These are phyloP conservation scores for Fusarium devonianum DNA, from an alignment of 2,329 filamentous ascomycete species.

Conservation along the genomic window DNA sequence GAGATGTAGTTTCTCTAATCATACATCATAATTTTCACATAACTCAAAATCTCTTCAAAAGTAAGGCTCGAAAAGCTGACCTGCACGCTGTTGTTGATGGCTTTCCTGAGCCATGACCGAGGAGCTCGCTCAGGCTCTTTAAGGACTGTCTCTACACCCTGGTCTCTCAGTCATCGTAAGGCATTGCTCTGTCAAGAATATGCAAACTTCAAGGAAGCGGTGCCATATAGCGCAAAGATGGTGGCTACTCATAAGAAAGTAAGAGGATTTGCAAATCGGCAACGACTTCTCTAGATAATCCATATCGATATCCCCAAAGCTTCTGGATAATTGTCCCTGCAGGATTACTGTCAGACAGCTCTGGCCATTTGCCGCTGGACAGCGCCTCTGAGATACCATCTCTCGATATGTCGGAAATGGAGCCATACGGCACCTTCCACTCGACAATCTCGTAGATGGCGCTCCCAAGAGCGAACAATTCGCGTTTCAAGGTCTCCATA, in stretches of 20 bases:
- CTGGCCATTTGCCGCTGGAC: neutral
- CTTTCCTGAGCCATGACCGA: no score
- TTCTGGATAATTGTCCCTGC: neutral
- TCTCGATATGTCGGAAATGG: neutral
- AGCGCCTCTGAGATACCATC: neutral
- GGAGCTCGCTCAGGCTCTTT: no score
- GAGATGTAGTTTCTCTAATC: no score
- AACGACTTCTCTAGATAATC: constrained; percentile 1
- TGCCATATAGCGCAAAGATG: no score
- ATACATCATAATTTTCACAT: no score
- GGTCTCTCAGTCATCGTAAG: no score
- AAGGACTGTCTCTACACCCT: no score
- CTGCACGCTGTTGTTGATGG: no score
- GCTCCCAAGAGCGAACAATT: constrained; percentile 1
- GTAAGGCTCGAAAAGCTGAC: no score
- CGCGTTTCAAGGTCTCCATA: constrained; percentile 1
- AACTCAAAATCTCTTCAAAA: no score
- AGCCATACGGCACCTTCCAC: constrained; percentile 4
- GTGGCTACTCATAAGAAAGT: neutral
- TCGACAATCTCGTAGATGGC: constrained; percentile 1
- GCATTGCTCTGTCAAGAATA: no score
- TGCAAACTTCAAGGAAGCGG: no score
- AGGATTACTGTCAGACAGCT: constrained; percentile 2
- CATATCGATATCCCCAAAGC: constrained; percentile 2
- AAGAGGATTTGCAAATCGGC: neutral